Percentiles rank a stretch among this genome's conserved stretches.
Conservation (phyloP, 768 basidiomycete species). For the Gloeophyllum trabeum region DNA sequence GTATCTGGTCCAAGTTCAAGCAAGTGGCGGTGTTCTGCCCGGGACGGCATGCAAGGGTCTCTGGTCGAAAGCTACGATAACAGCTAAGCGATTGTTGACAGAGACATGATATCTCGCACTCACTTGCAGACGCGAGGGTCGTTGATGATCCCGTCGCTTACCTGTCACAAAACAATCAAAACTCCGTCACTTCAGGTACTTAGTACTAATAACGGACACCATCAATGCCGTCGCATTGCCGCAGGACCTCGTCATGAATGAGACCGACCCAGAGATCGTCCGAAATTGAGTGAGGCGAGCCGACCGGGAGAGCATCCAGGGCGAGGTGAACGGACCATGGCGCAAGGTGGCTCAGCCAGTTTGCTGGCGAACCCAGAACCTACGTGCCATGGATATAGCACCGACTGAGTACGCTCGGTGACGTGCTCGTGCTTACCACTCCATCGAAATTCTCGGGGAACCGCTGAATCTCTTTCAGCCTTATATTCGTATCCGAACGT, state of each 20-base stretch:
- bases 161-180: slow-evolving; percentile 3
- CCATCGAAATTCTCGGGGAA: slow-evolving; percentile 23
- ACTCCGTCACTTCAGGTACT: not conserved
- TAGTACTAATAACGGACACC: slow-evolving; percentile 9
- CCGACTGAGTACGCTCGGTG: no score
- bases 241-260: slow-evolving; percentile 18
- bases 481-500: not conserved
- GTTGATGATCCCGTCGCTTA: slow-evolving; percentile 18
- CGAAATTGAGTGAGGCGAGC: slow-evolving; percentile 15
- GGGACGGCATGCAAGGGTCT: slow-evolving; percentile 15
- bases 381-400: no score
- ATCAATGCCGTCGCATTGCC: slow-evolving; percentile 21
- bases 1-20: slow-evolving; percentile 15
- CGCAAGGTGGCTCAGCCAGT: slow-evolving; percentile 13
- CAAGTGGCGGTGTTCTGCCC: slow-evolving; percentile 14
- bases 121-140: slow-evolving; percentile 13
- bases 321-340: slow-evolving; percentile 13
- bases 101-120: slow-evolving; percentile 2
- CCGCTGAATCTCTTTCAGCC: slow-evolving; percentile 13
- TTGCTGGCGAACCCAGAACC: slow-evolving; percentile 20
- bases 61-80: slow-evolving; percentile 13
- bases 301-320: slow-evolving; percentile 11
- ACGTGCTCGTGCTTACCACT: slow-evolving; percentile 15
- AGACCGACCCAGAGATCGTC: slow-evolving; percentile 13
- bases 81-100: not conserved